These are phyloP conservation scores for Fusarium lyarnte DNA, from an alignment of 2,329 filamentous ascomycete species.

Conservation along the genomic window DNA sequence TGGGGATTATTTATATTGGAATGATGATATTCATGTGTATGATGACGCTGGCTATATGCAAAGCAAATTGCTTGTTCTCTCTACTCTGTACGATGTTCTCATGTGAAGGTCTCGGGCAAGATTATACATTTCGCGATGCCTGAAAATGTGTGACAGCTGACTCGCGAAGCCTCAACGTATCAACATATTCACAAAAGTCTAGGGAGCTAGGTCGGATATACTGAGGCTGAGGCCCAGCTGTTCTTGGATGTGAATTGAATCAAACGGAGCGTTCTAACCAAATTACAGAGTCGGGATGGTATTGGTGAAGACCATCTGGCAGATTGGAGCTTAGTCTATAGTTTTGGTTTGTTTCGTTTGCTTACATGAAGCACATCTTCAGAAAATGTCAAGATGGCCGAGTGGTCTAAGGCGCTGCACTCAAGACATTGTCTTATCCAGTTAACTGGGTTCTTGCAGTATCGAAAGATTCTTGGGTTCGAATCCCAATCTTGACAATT, in stretches of 20 bases:
- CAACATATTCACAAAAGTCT: not conserved
- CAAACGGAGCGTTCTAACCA: not conserved
- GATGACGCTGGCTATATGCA: not conserved
- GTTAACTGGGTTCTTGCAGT: not conserved
- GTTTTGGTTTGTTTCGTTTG: fast-evolving
- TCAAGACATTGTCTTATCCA: not conserved
- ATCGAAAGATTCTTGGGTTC: not conserved
- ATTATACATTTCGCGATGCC: not conserved
- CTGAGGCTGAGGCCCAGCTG: not conserved
- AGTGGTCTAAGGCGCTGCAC: not conserved
- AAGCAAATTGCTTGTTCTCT: not conserved
- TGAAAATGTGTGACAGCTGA: not conserved
- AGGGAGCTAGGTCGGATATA: not conserved
- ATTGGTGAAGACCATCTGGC: fast-evolving
- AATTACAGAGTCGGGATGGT: too few relatives aligned
- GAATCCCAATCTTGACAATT: not conserved
- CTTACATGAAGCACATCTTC: not conserved
- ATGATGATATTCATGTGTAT: not conserved
- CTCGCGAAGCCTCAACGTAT: not conserved
- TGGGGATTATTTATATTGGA: not conserved
- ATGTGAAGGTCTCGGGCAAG: not conserved
- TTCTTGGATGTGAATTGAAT: not conserved
- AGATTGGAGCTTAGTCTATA: fast-evolving
- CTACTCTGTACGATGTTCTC: too few relatives aligned
- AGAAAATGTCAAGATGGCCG: not conserved